Evolutionary conservation across 306 rosid species (phyloP).

Genomic region (Quercus glauca): DNA sequence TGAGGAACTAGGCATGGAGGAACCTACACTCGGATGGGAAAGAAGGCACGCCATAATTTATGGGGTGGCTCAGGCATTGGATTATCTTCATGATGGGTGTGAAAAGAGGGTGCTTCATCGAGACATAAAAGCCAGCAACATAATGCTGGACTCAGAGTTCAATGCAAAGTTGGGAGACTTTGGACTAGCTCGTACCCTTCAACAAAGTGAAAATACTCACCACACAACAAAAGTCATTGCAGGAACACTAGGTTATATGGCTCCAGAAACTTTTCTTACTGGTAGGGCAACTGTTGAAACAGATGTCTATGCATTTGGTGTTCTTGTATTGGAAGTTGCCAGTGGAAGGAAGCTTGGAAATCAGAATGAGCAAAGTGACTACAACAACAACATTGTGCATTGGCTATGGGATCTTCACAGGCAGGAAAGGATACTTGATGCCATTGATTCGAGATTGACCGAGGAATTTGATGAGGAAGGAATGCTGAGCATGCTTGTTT

Average conservation of each 20-base stretch:
- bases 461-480: conserved; percentile 14
- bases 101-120: conserved; percentile 62
- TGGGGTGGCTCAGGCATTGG: conserved; percentile 70
- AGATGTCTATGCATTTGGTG: conserved; percentile 72
- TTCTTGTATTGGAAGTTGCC: conserved; percentile 57
- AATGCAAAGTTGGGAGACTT: conserved; percentile 64
- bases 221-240: conserved; percentile 71
- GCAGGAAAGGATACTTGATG: conserved; percentile 29
- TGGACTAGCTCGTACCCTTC: conserved; percentile 67
- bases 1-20: neutral
- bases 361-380: conserved; percentile 29
- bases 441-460: conserved; percentile 40
- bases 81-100: conserved; percentile 69
- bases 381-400: conserved; percentile 47
- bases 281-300: conserved; percentile 72
- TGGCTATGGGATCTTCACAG: conserved; percentile 69
- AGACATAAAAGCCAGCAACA: conserved; percentile 72
- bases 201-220: conserved; percentile 48
- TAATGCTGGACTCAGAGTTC: conserved; percentile 60
- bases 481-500: conserved; percentile 30
- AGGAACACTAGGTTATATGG: conserved; percentile 83
- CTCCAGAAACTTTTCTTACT: conserved; percentile 62
- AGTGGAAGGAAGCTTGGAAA: conserved; percentile 59
- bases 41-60: conserved; percentile 38
- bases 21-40: conserved; percentile 40